Base-by-base conservation (phyloP, 176 grass and related monocot genomes). In the Triticum monococcum region DNA sequence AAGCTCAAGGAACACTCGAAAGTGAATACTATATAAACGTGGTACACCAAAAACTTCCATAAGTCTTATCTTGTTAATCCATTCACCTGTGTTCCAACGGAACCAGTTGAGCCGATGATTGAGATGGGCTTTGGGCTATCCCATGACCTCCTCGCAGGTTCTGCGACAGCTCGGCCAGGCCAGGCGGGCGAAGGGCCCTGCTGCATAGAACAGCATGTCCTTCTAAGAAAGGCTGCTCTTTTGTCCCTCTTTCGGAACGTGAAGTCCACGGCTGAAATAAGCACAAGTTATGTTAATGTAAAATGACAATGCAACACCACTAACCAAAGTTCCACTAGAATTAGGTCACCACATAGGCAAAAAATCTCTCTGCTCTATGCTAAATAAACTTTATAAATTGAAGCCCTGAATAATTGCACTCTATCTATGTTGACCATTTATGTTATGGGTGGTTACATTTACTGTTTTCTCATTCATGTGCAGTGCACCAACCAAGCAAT, bases 81-180 rank as follows among this genome's bases (percentile, higher is more conserved):
- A 36, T 36, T 36, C 35, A 96, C 97, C 92, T 99, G 97, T 85
- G 97, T 99, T 65, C 97, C 97, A 33, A 99, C 93, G 33, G 94
- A 99, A 41, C 97, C 97, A 59, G 97, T 99, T 66, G 97, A 99
- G 18, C 97, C 97, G 65, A 99, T 85, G 61, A 99, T 94, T 2
- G 97, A 99, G 67, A 99, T 93, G 69, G 94, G 97, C 66, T 99
- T 99, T 2, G 90, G 89, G 12, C 89, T 90, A 80, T 99, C 92
- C 94, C 92, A 99, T 46, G 90, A 88, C 83, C 62, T 91, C 78
- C 60, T 87, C 22, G 36, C 86, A 40, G 81, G 85, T 54, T 99
- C 97, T 5, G 72, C 85, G 57, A 93, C 77, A 13, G 97, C 97
- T 80, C 92, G 88, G 10, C 97, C 97, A 52, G 94, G 97, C 97